Evolutionary conservation across 2,329 filamentous ascomycete genomes (phyloP).

Genomic region (Orbilia ellipsospora): DNA sequence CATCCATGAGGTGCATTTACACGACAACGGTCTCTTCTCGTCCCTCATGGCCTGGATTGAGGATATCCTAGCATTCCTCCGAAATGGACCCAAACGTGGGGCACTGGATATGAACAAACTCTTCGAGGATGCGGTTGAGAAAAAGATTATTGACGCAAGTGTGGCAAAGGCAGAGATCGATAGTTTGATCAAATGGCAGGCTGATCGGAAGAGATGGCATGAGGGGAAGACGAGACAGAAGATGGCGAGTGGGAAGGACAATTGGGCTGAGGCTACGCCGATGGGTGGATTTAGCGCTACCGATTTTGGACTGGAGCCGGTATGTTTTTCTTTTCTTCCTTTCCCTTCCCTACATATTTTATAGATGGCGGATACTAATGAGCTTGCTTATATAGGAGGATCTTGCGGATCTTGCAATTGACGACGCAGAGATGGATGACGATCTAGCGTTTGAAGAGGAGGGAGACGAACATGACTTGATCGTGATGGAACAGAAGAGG

Average conservation of each 20-base stretch:
- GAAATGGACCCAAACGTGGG: slow-evolving; percentile 84
- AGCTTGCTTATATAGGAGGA: slow-evolving; percentile 68
- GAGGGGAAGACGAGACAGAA: slow-evolving; percentile 97
- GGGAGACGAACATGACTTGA: slow-evolving; percentile 85
- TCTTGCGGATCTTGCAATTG: slow-evolving; percentile 84
- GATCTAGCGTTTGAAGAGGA: slow-evolving; percentile 71
- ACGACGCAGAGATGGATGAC: slow-evolving; percentile 75
- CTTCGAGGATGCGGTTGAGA: slow-evolving; percentile 80
- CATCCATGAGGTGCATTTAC: slow-evolving; percentile 94
- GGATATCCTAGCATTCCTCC: slow-evolving; percentile 90
- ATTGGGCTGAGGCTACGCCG: slow-evolving; percentile 67
- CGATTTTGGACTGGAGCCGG: slow-evolving; percentile 90
- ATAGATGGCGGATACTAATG: slow-evolving; percentile 53
- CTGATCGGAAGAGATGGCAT: slow-evolving; percentile 96
- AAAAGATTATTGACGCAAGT: slow-evolving; percentile 75
- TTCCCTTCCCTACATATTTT: slow-evolving; percentile 18
- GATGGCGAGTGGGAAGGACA: slow-evolving; percentile 86
- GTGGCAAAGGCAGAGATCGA: slow-evolving; percentile 84
- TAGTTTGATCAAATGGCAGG: slow-evolving; percentile 89
- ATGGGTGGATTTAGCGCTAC: slow-evolving; percentile 75
- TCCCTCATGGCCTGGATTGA: slow-evolving; percentile 98
- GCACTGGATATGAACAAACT: slow-evolving; percentile 94
- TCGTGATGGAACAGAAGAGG: slow-evolving; percentile 83
- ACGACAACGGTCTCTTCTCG: slow-evolving; percentile 95
- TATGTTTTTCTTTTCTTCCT: slow-evolving; percentile 62